A percentile compares a stretch with the other conserved stretches of the same genome.
Evolutionary conservation across 2,329 filamentous ascomycete genomes (phyloP).

Genomic region (Drechslerella dactyloides): DNA sequence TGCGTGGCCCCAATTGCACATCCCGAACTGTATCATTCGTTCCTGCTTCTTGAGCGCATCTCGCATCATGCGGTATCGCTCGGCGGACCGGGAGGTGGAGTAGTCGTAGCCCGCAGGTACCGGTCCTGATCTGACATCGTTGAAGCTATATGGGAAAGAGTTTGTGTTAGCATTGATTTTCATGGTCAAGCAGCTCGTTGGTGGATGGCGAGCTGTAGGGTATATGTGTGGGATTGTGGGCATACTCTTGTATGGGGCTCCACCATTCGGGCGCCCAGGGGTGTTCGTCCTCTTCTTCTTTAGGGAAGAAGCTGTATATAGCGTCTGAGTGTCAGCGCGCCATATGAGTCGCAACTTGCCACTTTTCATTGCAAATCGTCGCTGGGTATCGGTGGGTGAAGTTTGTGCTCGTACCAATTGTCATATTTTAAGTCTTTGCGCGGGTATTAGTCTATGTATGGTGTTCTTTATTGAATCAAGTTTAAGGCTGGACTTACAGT

Average conservation of each 20-base stretch:
- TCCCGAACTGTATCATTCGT: constrained; percentile 62
- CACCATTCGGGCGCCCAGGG: constrained; percentile 45
- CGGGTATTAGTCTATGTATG: too few relatives aligned
- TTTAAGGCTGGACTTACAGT: constrained; percentile 61
- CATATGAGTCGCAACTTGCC: too few relatives aligned
- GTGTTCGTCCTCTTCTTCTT: constrained; percentile 48
- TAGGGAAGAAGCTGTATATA: constrained; percentile 32
- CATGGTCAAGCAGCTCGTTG: too few relatives aligned
- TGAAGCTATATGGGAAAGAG: constrained; percentile 57
- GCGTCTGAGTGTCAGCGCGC: background rate
- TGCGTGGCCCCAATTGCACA: constrained; percentile 65
- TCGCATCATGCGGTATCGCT: constrained; percentile 63
- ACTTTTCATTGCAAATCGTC: background rate
- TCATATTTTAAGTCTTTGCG: constrained; percentile 65
- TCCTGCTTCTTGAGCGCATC: constrained; percentile 61
- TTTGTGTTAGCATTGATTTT: too few relatives aligned
- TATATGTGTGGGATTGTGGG: constrained; percentile 14
- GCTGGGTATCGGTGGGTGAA: background rate
- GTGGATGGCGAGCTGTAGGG: too few relatives aligned
- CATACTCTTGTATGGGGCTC: constrained; percentile 37
- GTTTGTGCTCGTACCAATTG: constrained; percentile 61
- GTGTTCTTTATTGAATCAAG: too few relatives aligned
- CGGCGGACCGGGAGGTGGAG: constrained; percentile 61
- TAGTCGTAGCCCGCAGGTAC: constrained; percentile 64
- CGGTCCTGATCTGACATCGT: constrained; percentile 23